These are phyloP conservation scores for Heterobasidion annosum DNA, from an alignment of 1,284 basidiomycete species.

Conservation along the genomic window DNA sequence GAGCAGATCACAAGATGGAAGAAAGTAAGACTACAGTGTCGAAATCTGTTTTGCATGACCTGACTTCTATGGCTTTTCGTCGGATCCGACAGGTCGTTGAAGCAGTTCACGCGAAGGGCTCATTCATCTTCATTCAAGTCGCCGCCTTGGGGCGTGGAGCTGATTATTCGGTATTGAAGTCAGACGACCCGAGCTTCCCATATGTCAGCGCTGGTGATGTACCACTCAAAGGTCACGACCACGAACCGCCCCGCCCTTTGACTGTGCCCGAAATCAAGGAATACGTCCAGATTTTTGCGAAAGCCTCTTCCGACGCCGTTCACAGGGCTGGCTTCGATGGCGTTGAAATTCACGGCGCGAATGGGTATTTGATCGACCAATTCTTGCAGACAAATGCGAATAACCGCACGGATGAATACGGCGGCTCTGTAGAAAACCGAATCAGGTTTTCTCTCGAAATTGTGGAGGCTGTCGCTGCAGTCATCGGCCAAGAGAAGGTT, in stretches of 20 bases:
- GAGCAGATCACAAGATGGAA: constrained; percentile 19
- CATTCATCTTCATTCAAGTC: constrained; percentile 31
- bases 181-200: constrained; percentile 21
- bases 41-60: background rate
- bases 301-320: constrained; percentile 16
- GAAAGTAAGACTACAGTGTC: constrained; percentile 9
- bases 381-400: constrained; percentile 34
- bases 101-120: constrained; percentile 31
- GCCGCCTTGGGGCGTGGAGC: constrained; percentile 36
- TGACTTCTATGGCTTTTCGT: background rate
- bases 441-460: constrained; percentile 38
- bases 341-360: constrained; percentile 29
- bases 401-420: constrained; percentile 50
- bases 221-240: constrained; percentile 26
- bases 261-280: constrained; percentile 18
- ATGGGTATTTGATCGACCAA: constrained; percentile 32
- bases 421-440: constrained; percentile 47
- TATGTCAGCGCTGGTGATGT: constrained; percentile 32
- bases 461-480: constrained; percentile 20
- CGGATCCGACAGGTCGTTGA: constrained; percentile 17
- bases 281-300: constrained; percentile 14
- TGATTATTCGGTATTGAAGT: constrained; percentile 15
- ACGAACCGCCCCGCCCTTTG: constrained; percentile 16
- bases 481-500: constrained; percentile 19
- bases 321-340: constrained; percentile 23